Evolutionary conservation across 1,139 yeast genomes (phyloP), one percentile per base, ranked within the genome.

Genomic region (Meyerozyma athensensis): DNA sequence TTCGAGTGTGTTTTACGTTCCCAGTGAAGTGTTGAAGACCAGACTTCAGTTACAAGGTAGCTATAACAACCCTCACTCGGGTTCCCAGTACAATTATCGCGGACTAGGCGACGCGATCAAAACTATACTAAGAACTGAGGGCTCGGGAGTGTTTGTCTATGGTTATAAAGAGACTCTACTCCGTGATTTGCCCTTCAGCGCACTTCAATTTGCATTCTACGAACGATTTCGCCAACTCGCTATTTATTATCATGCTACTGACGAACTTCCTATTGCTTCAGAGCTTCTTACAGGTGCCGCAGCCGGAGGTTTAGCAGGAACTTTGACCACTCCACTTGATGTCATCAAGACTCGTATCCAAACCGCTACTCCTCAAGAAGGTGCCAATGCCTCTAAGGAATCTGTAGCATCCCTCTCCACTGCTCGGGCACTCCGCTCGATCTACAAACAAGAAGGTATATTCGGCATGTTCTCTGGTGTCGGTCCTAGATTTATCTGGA

Each of bases 261-360:
- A 63, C 16, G 79, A 76, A 33, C 60, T 84, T 39, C 77, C 89
- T 0, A 65, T 83, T 4, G 41, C 65, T 3, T 60, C 74, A 21
- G 98, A 92, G 59, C 64, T 92, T 26, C 49, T 74, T 12, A 87
- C 97, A 0, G 98, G 98, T 40, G 97, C 97, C 0, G 79, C 87
- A 0, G 98, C 98, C 1, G 99, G 99, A 46, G 97, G 97, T 1
- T 65, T 90, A 30, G 96, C 98, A 0, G 98, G 98, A 1, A 76
- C 79, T 0, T 51, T 71, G 35, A 86, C 95, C 1, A 85, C 95
- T 0, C 95, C 95, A 0, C 63, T 89, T 44, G 98, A 92, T 54
- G 98, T 92, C 22, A 82, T 94, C 37, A 92, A 92, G 60, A 92
- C 99, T 1, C 72, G 97, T 49, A 79, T 87, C 36, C 98, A 90